These are phyloP conservation scores for Penicillium simplicissimum DNA, from an alignment of 495 filamentous ascomycete genomes.

Conservation along the genomic window DNA sequence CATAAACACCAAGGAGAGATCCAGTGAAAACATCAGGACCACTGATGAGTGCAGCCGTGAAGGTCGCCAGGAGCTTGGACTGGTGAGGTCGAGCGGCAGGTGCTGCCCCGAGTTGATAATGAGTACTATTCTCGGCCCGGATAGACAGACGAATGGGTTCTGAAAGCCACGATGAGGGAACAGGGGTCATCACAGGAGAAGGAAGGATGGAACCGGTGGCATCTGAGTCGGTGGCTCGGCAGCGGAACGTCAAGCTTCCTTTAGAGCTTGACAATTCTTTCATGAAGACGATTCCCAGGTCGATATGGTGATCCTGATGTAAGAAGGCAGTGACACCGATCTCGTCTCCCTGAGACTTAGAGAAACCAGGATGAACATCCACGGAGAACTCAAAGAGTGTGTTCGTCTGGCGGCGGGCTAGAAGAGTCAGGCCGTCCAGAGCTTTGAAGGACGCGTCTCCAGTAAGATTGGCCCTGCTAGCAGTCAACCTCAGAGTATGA, in stretches of 20 bases:
- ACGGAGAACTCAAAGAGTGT: slow-evolving; percentile 22
- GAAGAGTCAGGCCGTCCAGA: slow-evolving; percentile 12
- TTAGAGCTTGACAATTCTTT: background rate
- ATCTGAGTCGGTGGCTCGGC: background rate
- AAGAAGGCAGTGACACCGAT: slow-evolving; percentile 25
- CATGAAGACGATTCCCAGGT: slow-evolving; percentile 21
- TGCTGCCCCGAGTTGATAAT: slow-evolving; percentile 21
- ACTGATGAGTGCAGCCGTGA: slow-evolving; percentile 16
- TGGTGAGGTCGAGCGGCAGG: background rate
- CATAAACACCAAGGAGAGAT: slow-evolving; percentile 23
- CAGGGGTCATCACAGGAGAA: slow-evolving; percentile 1
- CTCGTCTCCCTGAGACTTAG: slow-evolving; percentile 12
- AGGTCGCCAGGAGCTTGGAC: slow-evolving; percentile 2
- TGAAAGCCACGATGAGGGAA: slow-evolving; percentile 9
- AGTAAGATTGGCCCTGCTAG: slow-evolving; percentile 15
- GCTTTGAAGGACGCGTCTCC: background rate
- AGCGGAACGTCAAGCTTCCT: background rate
- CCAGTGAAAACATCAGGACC: slow-evolving; percentile 23
- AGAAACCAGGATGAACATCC: slow-evolving; percentile 13
- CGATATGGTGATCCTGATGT: slow-evolving; percentile 24
- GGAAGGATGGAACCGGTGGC: slow-evolving; percentile 11
- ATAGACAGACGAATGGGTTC: slow-evolving; percentile 14
- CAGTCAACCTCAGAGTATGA: slow-evolving; percentile 12
- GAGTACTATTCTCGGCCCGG: slow-evolving; percentile 15
- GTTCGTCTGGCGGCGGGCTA: slow-evolving; percentile 23